Evolutionary conservation across 345 rosid species (phyloP), one percentile per base, ranked within the genome.

Genomic region (Brassica nigra): DNA sequence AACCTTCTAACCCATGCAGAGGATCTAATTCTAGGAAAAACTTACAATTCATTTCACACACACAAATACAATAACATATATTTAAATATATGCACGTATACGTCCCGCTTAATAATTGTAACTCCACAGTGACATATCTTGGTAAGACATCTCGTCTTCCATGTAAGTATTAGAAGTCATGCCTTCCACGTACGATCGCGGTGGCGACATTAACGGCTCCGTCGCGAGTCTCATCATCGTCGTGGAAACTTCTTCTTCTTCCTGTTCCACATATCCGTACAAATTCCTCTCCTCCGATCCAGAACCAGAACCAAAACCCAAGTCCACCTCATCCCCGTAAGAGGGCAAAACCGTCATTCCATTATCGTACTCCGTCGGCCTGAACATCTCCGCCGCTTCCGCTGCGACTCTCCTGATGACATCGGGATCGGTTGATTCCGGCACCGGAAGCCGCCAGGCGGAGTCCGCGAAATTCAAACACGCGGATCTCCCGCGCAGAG

Each of bases 401-500:
- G 78, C 76, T 0, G 96, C 93, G 0, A 80, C 87, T 47, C 75
- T 72, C 57, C 87, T 77, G 12, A 91, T 89, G 30, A 81, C 89
- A 29, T 47, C 34, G 0, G 90, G 82, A n/a, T 84, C 82, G 14
- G 10, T 80, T 0, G 94, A 91, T 65, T 70, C 83, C 2, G 97
- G 92, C 16, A 76, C 64, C 0, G 91, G 97, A 4, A 90, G 75
- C 9, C 85, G 83, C 91, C 94, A 90, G 1, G 80, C 73, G 0
- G 97, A 91, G 79, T 91, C 97, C 0, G 91, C 88, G 65, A 90
- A 91, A 77, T 91, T 91, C 29, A 91, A 88, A 83, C 94, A 90
- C 7, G 89, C 91, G 6, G 87, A 77, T 54, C 86, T 87, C 7
- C 97, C 92, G 65, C 89, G 86, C 8, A 91, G 76, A 0, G 92